A percentile compares a stretch with the other conserved stretches of the same genome.
phyloP scores from a whole-genome alignment of 805 yeast genomes.

The Wickerhamomyces pijperi region DNA sequence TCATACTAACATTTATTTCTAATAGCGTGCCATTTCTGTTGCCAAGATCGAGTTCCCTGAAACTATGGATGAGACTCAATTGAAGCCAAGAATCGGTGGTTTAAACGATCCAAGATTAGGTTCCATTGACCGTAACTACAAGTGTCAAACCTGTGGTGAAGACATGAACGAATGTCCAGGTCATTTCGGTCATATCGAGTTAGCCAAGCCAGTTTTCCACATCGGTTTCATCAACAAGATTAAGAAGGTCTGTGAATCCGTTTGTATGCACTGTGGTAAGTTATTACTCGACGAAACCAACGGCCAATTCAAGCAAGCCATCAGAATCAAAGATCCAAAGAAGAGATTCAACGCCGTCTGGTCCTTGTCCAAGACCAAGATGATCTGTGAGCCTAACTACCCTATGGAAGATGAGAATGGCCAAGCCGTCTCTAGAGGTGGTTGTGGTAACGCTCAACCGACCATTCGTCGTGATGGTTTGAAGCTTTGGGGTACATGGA shows the following conservation, averaged over 20 bases:
- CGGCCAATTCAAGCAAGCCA: constrained; percentile 70
- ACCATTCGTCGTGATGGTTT: constrained; percentile 92
- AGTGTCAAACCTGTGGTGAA: constrained; percentile 98
- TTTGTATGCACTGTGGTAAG: constrained; percentile 98
- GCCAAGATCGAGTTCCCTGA: constrained; percentile 98
- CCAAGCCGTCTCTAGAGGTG: constrained; percentile 64
- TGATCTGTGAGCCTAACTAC: constrained; percentile 88
- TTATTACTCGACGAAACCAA: constrained; percentile 70
- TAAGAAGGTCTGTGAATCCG: constrained; percentile 90
- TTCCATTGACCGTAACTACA: constrained; percentile 91
- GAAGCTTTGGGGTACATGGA: constrained; percentile 98
- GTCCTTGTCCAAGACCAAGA: constrained; percentile 82
- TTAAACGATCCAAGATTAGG: constrained; percentile 95
- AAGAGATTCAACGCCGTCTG: constrained; percentile 95
- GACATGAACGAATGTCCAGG: constrained; percentile 99
- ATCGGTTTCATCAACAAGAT: constrained; percentile 91
- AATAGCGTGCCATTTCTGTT: constrained; percentile 83
- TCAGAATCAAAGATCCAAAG: constrained; percentile 85
- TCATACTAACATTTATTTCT: constrained; percentile 10
- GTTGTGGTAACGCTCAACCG: constrained; percentile 97
- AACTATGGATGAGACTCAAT: constrained; percentile 97
- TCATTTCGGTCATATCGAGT: constrained; percentile 96
- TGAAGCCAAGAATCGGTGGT: constrained; percentile 94
- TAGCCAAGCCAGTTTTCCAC: constrained; percentile 97
- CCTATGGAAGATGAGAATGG: constrained; percentile 51